These are phyloP conservation scores for Hypomontagnella submonticulosa DNA, from an alignment of 495 filamentous ascomycete genomes.

Conservation along the genomic window DNA sequence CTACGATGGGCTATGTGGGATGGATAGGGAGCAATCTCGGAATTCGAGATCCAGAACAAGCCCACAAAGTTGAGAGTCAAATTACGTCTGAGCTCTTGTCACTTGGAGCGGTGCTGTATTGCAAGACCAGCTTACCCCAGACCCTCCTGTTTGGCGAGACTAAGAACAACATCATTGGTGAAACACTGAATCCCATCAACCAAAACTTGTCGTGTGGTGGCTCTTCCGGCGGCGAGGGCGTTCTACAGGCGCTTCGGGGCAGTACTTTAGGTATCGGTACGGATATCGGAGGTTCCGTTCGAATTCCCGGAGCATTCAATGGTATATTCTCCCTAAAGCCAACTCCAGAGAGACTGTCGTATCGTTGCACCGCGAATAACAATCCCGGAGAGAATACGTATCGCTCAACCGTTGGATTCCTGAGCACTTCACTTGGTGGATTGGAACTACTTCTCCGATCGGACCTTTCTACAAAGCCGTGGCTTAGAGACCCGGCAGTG, in stretches of 20 bases:
- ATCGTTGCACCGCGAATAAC: slow-evolving; percentile 44
- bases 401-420: slow-evolving; percentile 43
- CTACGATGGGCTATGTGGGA: slow-evolving; percentile 50
- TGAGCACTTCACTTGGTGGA: slow-evolving; percentile 40
- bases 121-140: slow-evolving; percentile 73
- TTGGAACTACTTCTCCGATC: slow-evolving; percentile 53
- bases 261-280: slow-evolving; percentile 64
- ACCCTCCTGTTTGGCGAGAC: slow-evolving; percentile 64
- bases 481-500: slow-evolving; percentile 44
- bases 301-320: slow-evolving; percentile 69
- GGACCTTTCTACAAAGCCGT: slow-evolving; percentile 41
- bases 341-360: slow-evolving; percentile 66
- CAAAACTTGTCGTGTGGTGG: slow-evolving; percentile 69
- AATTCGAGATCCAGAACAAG: slow-evolving; percentile 60
- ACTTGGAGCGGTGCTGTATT: slow-evolving; percentile 66
- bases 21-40: slow-evolving; percentile 61
- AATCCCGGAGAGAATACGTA: slow-evolving; percentile 53
- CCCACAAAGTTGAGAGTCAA: slow-evolving; percentile 61
- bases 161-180: slow-evolving; percentile 73
- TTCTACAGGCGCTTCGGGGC: slow-evolving; percentile 57
- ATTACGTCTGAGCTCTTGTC: slow-evolving; percentile 52
- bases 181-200: slow-evolving; percentile 72
- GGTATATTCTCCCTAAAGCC: slow-evolving; percentile 71
- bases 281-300: slow-evolving; percentile 76
- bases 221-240: slow-evolving; percentile 70